phyloP scores from a whole-genome alignment of 2,329 filamentous ascomycete species.

The Atkinsonella hypoxylon region DNA sequence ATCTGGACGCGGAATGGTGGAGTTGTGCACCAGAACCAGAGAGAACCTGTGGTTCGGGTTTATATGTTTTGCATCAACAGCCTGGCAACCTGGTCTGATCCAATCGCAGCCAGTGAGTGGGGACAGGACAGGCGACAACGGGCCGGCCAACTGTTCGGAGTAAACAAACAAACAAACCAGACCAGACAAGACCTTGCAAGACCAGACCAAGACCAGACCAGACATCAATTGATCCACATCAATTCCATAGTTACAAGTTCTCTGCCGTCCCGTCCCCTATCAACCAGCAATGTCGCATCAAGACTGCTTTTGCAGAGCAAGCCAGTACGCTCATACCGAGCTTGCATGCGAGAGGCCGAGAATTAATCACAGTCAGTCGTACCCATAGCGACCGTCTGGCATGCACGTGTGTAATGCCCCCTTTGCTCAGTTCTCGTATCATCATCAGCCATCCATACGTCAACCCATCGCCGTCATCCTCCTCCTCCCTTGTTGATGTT shows the following conservation, averaged over 20 bases:
- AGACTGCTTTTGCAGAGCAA: neutral
- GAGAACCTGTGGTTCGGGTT: no score
- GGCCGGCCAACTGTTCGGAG: no score
- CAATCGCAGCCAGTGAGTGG: no score
- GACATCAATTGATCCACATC: no score
- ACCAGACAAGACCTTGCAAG: no score
- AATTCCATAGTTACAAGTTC: neutral
- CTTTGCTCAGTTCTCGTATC: neutral
- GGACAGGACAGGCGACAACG: no score
- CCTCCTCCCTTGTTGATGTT: neutral
- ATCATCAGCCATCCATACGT: neutral
- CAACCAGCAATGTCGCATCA: no score
- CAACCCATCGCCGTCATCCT: neutral
- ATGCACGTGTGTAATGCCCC: neutral
- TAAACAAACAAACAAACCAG: slow-evolving; percentile 6
- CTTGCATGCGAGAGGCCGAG: neutral
- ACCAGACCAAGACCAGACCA: no score
- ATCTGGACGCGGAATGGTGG: no score
- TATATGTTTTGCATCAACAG: neutral
- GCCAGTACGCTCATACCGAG: neutral
- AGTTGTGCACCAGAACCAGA: no score
- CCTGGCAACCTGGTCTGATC: no score
- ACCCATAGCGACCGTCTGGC: slow-evolving; percentile 2
- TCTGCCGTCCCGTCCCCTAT: neutral
- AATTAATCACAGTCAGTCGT: neutral